These are phyloP conservation scores for Tylopilus plumbeoviolaceoides DNA, from an alignment of 768 basidiomycete species.

Conservation along the genomic window DNA sequence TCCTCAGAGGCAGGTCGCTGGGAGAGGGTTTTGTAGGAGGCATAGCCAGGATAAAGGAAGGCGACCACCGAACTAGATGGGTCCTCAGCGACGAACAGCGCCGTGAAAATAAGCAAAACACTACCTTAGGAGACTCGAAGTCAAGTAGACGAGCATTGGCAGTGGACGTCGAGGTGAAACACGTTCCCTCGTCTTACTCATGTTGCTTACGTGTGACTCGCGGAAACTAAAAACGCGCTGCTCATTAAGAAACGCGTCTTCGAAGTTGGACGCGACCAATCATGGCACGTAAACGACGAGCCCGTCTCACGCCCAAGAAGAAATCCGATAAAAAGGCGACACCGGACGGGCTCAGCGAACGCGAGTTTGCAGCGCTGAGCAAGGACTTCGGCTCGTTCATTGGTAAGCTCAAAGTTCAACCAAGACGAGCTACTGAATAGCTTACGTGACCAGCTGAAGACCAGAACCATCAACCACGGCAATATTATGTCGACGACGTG, in stretches of 20 bases:
- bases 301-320: constrained; percentile 19
- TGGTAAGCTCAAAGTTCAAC: constrained; percentile 9
- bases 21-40: constrained; percentile 92
- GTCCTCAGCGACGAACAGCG: background rate
- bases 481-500: constrained; percentile 34
- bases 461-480: constrained; percentile 8
- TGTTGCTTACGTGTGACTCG: constrained; percentile 25
- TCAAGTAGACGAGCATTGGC: constrained; percentile 42
- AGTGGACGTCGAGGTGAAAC: constrained; percentile 1
- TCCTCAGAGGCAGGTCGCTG: constrained; percentile 80
- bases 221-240: constrained; percentile 12
- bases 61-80: constrained; percentile 58
- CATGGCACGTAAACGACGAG: constrained; percentile 25
- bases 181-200: constrained; percentile 16
- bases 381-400: constrained; percentile 10
- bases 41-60: constrained; percentile 91
- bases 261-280: constrained; percentile 15
- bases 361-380: constrained; percentile 12
- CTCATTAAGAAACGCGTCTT: constrained; percentile 27
- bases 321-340: background rate
- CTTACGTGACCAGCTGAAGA: constrained; percentile 13
- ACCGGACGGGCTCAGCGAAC: constrained; percentile 4
- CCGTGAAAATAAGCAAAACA: constrained; percentile 27
- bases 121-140: constrained; percentile 40
- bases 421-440: no score